Percentiles rank a stretch among this genome's conserved stretches.
Evolutionary conservation across 129 eudicot genomes (phyloP).

Genomic region (Helichrysum umbraculigerum): DNA sequence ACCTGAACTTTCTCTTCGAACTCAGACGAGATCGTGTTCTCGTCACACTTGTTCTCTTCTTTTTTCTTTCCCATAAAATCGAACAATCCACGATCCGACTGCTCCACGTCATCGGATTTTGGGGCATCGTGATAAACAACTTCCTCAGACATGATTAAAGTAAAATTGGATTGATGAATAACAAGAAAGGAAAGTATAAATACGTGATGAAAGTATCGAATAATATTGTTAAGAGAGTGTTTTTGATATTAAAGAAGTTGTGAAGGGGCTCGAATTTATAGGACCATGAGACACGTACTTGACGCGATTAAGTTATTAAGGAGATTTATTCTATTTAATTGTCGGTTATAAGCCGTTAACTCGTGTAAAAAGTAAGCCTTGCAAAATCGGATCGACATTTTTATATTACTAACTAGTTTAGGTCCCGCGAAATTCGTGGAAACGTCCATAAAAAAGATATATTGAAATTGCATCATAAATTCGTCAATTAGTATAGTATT

Average conservation of each 20-base stretch:
- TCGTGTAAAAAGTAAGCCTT: not conserved
- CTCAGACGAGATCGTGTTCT: constrained; percentile 42
- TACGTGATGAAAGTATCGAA: not conserved
- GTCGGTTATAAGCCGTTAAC: constrained; percentile 3
- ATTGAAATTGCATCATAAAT: no score
- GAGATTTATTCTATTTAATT: not conserved
- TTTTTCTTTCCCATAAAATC: constrained; percentile 54
- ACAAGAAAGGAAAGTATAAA: not conserved
- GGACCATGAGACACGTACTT: constrained; percentile 28
- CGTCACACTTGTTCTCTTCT: constrained; percentile 41
- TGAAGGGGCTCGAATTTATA: constrained; percentile 38
- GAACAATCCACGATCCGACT: constrained; percentile 61
- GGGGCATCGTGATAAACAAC: constrained; percentile 36
- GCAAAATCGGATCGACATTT: not conserved
- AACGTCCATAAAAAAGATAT: no score
- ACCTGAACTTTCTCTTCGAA: constrained; percentile 61
- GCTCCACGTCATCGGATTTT: constrained; percentile 40
- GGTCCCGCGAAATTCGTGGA: no score
- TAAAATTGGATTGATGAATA: not conserved
- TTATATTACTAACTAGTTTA: no score
- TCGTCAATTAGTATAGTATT: no score
- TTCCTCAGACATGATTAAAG: constrained; percentile 57
- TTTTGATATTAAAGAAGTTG: constrained; percentile 13
- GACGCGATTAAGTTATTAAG: constrained; percentile 43
- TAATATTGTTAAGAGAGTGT: constrained; percentile 9